Conservation (phyloP, 352 stramenopile species). For the Aphanomyces astaci region DNA sequence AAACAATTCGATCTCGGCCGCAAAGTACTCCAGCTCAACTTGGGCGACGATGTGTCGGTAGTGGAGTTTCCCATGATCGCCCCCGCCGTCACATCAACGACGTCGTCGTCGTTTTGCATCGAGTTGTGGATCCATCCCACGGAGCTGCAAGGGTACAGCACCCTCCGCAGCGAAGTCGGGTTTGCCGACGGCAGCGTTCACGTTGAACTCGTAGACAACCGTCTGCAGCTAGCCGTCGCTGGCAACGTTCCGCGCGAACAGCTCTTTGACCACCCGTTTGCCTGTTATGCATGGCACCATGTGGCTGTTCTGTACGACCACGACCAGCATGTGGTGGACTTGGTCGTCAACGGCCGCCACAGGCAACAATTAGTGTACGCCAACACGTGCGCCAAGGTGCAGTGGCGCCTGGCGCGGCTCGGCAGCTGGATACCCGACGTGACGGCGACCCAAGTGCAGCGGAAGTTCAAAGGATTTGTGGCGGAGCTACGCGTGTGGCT, state of each 20-base stretch:
- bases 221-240: constrained; percentile 60
- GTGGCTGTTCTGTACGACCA: constrained; percentile 47
- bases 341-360: constrained; percentile 51
- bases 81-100: constrained; percentile 23
- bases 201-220: constrained; percentile 56
- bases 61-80: constrained; percentile 51
- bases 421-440: constrained; percentile 64
- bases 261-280: constrained; percentile 52
- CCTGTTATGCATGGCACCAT: constrained; percentile 63
- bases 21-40: constrained; percentile 64
- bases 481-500: constrained; percentile 70
- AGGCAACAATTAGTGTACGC: constrained; percentile 36
- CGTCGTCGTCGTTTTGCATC: constrained; percentile 26
- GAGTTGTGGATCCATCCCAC: constrained; percentile 75
- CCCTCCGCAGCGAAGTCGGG: constrained; percentile 66
- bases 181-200: constrained; percentile 60
- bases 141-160: constrained; percentile 52
- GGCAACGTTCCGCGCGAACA: constrained; percentile 65
- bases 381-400: constrained; percentile 36
- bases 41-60: constrained; percentile 50
- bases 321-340: constrained; percentile 24
- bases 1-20: constrained; percentile 29
- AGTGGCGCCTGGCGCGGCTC: constrained; percentile 46
- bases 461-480: constrained; percentile 63
- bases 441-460: constrained; percentile 35